Evolutionary conservation across 1,139 yeast species (phyloP).

Genomic region (Saccharomyces hybrid): DNA sequence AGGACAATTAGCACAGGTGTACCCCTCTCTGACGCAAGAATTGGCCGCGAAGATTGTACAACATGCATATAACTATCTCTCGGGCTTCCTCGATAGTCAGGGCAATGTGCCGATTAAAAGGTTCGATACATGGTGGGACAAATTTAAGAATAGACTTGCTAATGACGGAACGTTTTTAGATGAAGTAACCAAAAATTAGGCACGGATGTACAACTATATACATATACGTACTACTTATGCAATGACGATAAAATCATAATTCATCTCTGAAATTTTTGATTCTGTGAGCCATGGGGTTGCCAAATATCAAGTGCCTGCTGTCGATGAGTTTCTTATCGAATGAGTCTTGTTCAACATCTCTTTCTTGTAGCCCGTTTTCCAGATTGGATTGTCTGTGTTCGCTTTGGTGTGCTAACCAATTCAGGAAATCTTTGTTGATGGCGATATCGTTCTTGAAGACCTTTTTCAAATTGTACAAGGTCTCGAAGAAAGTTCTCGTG

Average conservation of each 20-base stretch:
- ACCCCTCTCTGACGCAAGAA: conserved; percentile 36
- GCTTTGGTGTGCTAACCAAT: conserved; percentile 56
- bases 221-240: not conserved
- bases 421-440: conserved; percentile 37
- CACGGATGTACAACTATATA: not conserved
- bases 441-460: conserved; percentile 20
- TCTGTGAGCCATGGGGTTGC: conserved; percentile 59
- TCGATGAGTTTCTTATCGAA: conserved; percentile 44
- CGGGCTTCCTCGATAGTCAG: conserved; percentile 69
- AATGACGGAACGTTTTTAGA: conserved; percentile 81
- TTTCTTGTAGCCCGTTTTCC: conserved; percentile 19
- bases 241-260: conserved; percentile 6
- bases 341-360: conserved; percentile 30
- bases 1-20: conserved; percentile 30
- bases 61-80: conserved; percentile 83
- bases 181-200: conserved; percentile 28
- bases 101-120: conserved; percentile 84
- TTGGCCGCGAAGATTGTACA: conserved; percentile 83
- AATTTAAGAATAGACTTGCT: conserved; percentile 64
- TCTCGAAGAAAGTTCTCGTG: conserved; percentile 38
- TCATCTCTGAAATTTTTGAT: conserved; percentile 28
- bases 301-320: conserved; percentile 66
- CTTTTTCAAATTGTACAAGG: conserved; percentile 36
- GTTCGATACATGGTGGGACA: conserved; percentile 95
- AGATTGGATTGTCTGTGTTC: conserved; percentile 34